Conservation (phyloP, 83 land plant genomes). For the Thuja plicata region DNA sequence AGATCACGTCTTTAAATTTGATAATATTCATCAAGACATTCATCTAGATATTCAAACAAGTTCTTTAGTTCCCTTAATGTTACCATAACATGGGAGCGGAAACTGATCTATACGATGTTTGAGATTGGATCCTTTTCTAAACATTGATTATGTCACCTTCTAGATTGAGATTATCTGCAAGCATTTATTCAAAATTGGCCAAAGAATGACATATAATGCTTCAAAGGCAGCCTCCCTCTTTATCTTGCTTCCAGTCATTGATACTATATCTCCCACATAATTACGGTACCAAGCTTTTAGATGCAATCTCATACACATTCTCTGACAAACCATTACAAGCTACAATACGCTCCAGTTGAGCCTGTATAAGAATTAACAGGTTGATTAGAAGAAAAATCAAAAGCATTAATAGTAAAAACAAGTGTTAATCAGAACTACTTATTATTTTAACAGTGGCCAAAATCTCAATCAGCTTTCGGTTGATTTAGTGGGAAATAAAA, state of each 20-base stretch:
- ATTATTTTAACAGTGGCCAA: background rate
- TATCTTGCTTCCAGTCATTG: background rate
- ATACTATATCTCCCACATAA: background rate
- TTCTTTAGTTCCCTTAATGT: background rate
- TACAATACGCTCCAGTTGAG: constrained; percentile 81
- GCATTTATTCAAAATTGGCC: background rate
- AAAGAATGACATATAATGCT: background rate
- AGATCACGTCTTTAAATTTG: background rate
- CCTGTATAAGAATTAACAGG: constrained; percentile 45
- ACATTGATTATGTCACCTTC: background rate
- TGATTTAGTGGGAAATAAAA: background rate
- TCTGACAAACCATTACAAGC: constrained; percentile 83
- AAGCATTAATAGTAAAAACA: background rate
- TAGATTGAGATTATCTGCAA: background rate
- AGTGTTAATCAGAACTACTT: background rate
- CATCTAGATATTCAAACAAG: background rate
- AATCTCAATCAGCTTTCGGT: background rate
- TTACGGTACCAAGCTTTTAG: constrained; percentile 82
- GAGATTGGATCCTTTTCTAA: background rate
- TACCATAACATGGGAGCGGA: background rate
- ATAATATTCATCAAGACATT: background rate
- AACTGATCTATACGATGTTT: background rate
- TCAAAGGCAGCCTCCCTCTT: background rate
- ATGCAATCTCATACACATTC: constrained; percentile 92
- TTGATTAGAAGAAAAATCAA: background rate